A percentile compares a stretch with the other conserved stretches of the same genome.
These are phyloP conservation scores for Bryum argenteum DNA, from an alignment of 225 moss, liverwort and hornwort species.

Conservation along the genomic window DNA sequence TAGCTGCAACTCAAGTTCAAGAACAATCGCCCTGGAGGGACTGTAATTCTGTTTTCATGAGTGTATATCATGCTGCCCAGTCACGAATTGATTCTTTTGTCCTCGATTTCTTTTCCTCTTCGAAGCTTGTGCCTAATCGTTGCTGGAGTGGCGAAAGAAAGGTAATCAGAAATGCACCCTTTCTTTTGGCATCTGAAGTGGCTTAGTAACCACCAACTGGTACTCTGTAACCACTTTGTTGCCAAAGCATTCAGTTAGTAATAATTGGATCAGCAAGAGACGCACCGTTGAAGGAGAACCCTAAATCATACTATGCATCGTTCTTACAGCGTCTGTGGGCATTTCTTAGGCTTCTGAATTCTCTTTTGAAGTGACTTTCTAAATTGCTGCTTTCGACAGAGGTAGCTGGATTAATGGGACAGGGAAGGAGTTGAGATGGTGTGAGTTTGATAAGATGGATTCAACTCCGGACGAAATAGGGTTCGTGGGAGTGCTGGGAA, in stretches of 20 bases:
- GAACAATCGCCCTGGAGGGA: neutral
- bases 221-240: conserved; percentile 25
- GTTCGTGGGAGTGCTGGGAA: conserved; percentile 59
- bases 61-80: conserved; percentile 3
- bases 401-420: neutral
- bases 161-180: neutral
- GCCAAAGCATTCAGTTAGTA: conserved; percentile 4
- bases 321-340: conserved; percentile 10
- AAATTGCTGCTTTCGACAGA: neutral
- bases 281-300: conserved; percentile 15
- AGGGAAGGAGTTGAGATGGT: neutral
- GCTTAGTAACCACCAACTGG: conserved; percentile 26
- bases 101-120: neutral
- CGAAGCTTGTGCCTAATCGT: neutral
- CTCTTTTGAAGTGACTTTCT: conserved; percentile 9
- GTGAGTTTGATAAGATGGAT: conserved; percentile 49
- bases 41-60: conserved; percentile 20
- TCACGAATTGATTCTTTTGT: conserved; percentile 1
- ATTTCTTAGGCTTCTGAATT: neutral
- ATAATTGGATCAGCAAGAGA: conserved; percentile 23
- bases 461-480: conserved; percentile 76
- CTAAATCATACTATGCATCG: neutral
- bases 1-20: conserved; percentile 6
- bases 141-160: neutral
- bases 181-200: conserved; percentile 1